phyloP scores from a whole-genome alignment of 2,329 filamentous ascomycete species.

The Lithohypha guttulata region DNA sequence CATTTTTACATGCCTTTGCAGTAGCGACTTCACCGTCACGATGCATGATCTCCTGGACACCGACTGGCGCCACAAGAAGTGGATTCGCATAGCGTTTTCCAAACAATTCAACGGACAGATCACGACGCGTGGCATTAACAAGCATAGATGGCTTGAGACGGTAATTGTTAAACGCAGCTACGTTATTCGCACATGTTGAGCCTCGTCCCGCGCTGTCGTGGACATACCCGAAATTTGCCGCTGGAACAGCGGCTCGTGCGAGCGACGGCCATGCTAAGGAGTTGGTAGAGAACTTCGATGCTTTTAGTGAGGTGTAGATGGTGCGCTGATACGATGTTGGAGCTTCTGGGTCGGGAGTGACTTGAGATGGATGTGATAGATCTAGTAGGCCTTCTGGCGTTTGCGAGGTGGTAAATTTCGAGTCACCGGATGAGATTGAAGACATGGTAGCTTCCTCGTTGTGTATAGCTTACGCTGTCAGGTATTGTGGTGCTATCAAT shows the following conservation, averaged over 20 bases:
- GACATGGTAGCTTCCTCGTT: neutral
- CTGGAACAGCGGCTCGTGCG: conserved; percentile 38
- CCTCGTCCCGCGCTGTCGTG: conserved; percentile 42
- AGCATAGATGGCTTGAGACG: conserved; percentile 23
- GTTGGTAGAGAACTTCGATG: conserved; percentile 45
- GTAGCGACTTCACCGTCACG: conserved; percentile 51
- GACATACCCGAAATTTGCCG: conserved; percentile 48
- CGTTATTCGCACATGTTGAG: conserved; percentile 25
- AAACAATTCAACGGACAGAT: conserved; percentile 43
- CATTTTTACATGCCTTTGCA: conserved; percentile 47
- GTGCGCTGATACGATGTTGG: conserved; percentile 19
- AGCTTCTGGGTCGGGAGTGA: conserved; percentile 13
- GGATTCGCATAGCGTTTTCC: conserved; percentile 39
- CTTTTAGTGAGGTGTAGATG: conserved; percentile 19
- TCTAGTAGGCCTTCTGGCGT: too few species aligned
- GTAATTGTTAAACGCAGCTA: conserved; percentile 25
- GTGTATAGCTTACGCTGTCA: neutral
- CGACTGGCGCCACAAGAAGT: conserved; percentile 55
- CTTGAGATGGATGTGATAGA: neutral
- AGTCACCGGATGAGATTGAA: neutral
- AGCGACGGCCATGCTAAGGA: conserved; percentile 44
- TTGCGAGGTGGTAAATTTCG: neutral
- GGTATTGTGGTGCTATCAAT: neutral
- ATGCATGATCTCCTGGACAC: conserved; percentile 59
- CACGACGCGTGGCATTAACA: conserved; percentile 30